Base-by-base conservation (phyloP, 1,284 basidiomycete genomes). In the Moniliophthora roreri region DNA sequence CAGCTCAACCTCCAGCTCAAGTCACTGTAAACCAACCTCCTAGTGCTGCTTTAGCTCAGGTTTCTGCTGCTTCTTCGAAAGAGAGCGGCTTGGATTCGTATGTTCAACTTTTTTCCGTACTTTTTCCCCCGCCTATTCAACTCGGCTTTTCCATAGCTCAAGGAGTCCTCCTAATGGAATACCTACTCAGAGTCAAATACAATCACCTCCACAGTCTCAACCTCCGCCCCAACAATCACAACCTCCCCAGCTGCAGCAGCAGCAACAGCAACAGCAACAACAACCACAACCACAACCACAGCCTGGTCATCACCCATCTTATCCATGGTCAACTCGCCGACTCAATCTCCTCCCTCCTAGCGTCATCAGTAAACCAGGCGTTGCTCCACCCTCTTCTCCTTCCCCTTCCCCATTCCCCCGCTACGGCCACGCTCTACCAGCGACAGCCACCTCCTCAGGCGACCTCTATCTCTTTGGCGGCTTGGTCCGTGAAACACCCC, bases 401-500 rank as follows among this genome's bases (percentile, higher is more conserved):
- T 89, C 88, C 0, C 87, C 88, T 0, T 84, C 85, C 20, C 97
- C 97, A 0, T 99, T 99, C 71, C 97, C 97, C 13, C 88, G 97
- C 51, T 99, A 99, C 66, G 97, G 97, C 10, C 93, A 98, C 65
- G 91, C 95, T 2, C 83, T 98, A n/a, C 96, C 97, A 20, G 84
- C 92, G 11, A 85, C 83, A 42, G 85, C 92, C 1, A 90, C 89
- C 10, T 67, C 83, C 16, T 83, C 79, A 6, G 96, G 96, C 21
- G 95, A 99, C 65, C 84, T 99, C 60, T 95, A 95, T 71, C 81
- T 99, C 54, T 99, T 99, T 65, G 97, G 97, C 62, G 97, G 97
- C 59, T 86, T 99, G 50, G 95, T 99, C 15, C 84, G 89, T 39
- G 96, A 99, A 67, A 77, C 84, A 32, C 90, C 95, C 47, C 84